phyloP scores from a whole-genome alignment of 1,284 basidiomycete species.

The Ganoderma lingzhi region DNA sequence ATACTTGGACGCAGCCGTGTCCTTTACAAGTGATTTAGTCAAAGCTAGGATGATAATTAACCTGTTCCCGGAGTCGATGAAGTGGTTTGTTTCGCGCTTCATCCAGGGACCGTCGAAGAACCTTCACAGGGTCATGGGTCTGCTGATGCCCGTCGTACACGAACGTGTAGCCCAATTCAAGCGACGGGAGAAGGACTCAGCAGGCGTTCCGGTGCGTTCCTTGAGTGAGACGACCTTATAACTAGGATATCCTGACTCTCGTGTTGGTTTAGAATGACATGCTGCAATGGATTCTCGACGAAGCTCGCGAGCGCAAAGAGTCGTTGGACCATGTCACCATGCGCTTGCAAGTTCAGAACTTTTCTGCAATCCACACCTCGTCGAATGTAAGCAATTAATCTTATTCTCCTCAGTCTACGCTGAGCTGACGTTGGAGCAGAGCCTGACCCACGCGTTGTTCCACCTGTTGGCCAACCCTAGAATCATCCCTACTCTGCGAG shows the following conservation, averaged over 20 bases:
- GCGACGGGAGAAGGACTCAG: slow-evolving; percentile 3
- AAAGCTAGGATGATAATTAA: slow-evolving; percentile 10
- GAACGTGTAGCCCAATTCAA: neutral
- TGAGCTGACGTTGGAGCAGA: slow-evolving; percentile 33
- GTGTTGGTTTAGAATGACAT: slow-evolving; percentile 34
- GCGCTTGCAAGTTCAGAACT: slow-evolving; percentile 32
- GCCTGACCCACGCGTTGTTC: slow-evolving; percentile 47
- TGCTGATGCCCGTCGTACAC: neutral
- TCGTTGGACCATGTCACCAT: neutral
- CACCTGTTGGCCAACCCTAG: slow-evolving; percentile 51
- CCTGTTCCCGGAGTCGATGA: slow-evolving; percentile 8
- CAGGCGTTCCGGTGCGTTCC: neutral
- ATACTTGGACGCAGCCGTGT: slow-evolving; percentile 10
- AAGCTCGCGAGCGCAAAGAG: slow-evolving; percentile 20
- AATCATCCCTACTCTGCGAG: slow-evolving; percentile 50
- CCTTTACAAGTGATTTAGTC: slow-evolving; percentile 7
- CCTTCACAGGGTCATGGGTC: neutral
- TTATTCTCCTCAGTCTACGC: neutral
- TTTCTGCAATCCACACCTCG: slow-evolving; percentile 45
- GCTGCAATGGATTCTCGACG: slow-evolving; percentile 40
- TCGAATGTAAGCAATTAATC: slow-evolving; percentile 33
- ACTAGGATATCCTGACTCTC: neutral
- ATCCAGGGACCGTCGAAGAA: slow-evolving; percentile 2
- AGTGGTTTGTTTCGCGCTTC: slow-evolving; percentile 6
- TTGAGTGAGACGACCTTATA: too few relatives aligned